Conservation (phyloP, 1,284 basidiomycete species). For the Bondarzewia mesenterica region DNA sequence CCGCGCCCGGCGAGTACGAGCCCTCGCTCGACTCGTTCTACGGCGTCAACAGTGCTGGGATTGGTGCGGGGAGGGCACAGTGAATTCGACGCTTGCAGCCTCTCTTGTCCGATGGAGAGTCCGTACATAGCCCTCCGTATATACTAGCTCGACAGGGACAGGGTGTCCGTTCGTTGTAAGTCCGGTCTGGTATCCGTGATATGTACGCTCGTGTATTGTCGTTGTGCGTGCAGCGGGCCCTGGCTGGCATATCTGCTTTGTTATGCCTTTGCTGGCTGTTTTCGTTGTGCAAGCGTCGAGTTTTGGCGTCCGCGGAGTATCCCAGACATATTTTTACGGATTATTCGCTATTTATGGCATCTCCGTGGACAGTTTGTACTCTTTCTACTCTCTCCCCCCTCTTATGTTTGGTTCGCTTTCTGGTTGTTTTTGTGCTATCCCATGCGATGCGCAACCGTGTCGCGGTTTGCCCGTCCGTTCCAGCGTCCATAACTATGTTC, state of each 20-base stretch:
- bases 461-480: too few species aligned
- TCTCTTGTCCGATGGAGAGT: background rate
- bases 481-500: too few species aligned
- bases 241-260: background rate
- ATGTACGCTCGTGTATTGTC: background rate
- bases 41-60: background rate
- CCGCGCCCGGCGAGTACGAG: background rate
- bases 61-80: background rate
- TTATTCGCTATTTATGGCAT: background rate
- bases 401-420: too few species aligned
- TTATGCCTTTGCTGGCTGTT: background rate
- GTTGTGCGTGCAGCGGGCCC: background rate
- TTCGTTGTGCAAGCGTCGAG: background rate
- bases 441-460: too few species aligned
- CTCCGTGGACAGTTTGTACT: background rate
- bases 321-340: background rate
- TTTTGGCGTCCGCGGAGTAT: background rate
- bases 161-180: background rate
- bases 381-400: too few species aligned
- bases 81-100: background rate
- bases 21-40: constrained; percentile 1
- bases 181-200: background rate
- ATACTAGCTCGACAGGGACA: background rate
- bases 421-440: too few species aligned
- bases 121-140: background rate